Evolutionary conservation across 139 green algal species (phyloP), one percentile per base, ranked within the genome.

Genomic region (Pseudopediastrum boryanum): DNA sequence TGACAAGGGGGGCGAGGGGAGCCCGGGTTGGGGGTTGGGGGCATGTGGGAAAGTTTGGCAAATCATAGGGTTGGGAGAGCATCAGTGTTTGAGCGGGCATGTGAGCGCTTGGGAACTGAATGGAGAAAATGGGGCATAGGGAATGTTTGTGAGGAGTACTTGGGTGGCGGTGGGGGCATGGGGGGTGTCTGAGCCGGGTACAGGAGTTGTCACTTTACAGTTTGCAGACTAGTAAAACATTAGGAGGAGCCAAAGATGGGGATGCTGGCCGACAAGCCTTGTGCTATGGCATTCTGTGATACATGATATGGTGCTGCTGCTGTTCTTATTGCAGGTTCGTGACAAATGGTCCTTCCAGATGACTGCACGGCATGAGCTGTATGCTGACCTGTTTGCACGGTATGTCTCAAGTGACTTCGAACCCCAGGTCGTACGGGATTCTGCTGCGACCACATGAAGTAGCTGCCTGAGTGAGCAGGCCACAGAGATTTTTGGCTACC

Each of bases 281-380:
- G 48, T 58, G 16, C 48, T 16, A 58, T 16, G 48, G 16, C 48
- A 58, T n/a, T 21, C 48, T 21, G 21, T n/a, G n/a, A 58, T 16
- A 21, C 48, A 58, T 58, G 16, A 58, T 58, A 58, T 16, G 19
- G 13, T 27, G 25, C 21, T 56, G 27, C 19, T 73, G 21, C 25
- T 77, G 70, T 41, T 44, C 41, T 43, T 38, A 23, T 7, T 46
- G 63, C 94, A 98, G 90, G 84, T 95, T 21, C 91, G 89, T 51
- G 94, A 99, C 77, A 95, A 91, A 75, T 99, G 96, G 96, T 87
- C 90, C 36, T 98, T 99, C 81, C 89, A 90, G 41, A 93, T 98
- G 92, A 99, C 96, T 0, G 94, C 92, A 0, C 88, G 96, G 0
- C 94, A 98, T 75, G 87, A 94, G 8, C 89, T 99, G 88, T 99